Percentiles rank a stretch among this genome's conserved stretches.
Evolutionary conservation across 2,329 filamentous ascomycete genomes (phyloP).

Genomic region (Cladophialophora bantiana): DNA sequence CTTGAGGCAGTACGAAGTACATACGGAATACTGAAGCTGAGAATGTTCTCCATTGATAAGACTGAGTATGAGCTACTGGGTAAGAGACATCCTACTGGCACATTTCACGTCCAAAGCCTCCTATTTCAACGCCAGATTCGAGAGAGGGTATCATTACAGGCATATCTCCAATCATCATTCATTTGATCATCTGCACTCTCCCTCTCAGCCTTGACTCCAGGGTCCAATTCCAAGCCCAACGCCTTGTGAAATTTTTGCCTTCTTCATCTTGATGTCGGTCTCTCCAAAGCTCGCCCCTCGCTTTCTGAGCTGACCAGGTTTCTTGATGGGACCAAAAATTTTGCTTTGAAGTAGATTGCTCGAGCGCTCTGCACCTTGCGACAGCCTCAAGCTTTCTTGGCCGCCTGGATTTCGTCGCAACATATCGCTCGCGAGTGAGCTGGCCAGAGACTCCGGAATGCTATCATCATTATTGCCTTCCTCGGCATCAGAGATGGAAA

Average conservation of each 20-base stretch:
- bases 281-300: constrained; percentile 51
- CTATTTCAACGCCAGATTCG: constrained; percentile 24
- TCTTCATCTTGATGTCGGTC: constrained; percentile 54
- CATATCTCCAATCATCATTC: constrained; percentile 20
- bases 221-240: constrained; percentile 65
- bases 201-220: constrained; percentile 39
- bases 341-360: constrained; percentile 65
- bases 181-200: constrained; percentile 23
- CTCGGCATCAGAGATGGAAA: constrained; percentile 69
- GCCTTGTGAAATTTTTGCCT: constrained; percentile 56
- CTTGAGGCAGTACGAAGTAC: not conserved
- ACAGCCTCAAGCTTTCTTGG: constrained; percentile 46
- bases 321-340: constrained; percentile 68
- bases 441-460: constrained; percentile 76
- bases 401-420: constrained; percentile 64
- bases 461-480: constrained; percentile 66
- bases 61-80: constrained; percentile 41
- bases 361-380: constrained; percentile 50
- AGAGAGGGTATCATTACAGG: constrained; percentile 36
- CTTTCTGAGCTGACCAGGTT: constrained; percentile 56
- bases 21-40: constrained; percentile 13
- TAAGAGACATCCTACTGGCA: constrained; percentile 33
- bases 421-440: constrained; percentile 77
- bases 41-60: constrained; percentile 27
- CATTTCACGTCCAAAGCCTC: constrained; percentile 2